Conservation (phyloP, 192 early-diverging fungal species). For the Umbelopsis sp. region DNA sequence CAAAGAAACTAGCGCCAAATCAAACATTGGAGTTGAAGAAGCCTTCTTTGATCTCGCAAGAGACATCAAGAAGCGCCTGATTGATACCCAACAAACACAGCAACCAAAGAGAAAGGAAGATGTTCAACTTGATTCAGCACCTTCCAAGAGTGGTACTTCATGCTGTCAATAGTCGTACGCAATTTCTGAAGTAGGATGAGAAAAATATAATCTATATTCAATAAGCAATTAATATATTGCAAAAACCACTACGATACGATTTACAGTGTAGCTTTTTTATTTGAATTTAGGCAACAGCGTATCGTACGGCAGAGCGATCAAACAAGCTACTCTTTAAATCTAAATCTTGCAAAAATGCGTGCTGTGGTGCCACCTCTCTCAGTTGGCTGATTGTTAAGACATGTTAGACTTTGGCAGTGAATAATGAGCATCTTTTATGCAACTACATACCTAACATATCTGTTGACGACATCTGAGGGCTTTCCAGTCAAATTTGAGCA, state of each 20-base stretch:
- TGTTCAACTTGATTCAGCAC: constrained; percentile 31
- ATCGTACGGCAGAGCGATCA: constrained; percentile 68
- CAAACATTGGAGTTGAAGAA: constrained; percentile 96
- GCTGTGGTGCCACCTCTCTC: constrained; percentile 70
- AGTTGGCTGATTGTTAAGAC: constrained; percentile 55
- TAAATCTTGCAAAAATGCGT: constrained; percentile 78
- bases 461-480: constrained; percentile 62
- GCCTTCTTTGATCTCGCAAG: constrained; percentile 95
- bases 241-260: neutral
- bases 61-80: constrained; percentile 98
- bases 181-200: constrained; percentile 13
- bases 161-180: constrained; percentile 16
- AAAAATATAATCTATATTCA: constrained; percentile 21
- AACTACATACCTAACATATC: constrained; percentile 64
- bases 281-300: constrained; percentile 39
- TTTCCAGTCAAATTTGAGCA: constrained; percentile 70
- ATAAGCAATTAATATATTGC: neutral
- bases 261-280: neutral
- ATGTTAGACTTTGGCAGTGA: neutral
- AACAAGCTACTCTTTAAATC: constrained; percentile 82
- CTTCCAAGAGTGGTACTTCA: neutral
- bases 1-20: constrained; percentile 97
- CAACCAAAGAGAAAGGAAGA: constrained; percentile 37
- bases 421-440: neutral
- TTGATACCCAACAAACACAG: constrained; percentile 77